Base-by-base conservation (phyloP, 768 basidiomycete genomes). In the Lactarius deliciosus region DNA sequence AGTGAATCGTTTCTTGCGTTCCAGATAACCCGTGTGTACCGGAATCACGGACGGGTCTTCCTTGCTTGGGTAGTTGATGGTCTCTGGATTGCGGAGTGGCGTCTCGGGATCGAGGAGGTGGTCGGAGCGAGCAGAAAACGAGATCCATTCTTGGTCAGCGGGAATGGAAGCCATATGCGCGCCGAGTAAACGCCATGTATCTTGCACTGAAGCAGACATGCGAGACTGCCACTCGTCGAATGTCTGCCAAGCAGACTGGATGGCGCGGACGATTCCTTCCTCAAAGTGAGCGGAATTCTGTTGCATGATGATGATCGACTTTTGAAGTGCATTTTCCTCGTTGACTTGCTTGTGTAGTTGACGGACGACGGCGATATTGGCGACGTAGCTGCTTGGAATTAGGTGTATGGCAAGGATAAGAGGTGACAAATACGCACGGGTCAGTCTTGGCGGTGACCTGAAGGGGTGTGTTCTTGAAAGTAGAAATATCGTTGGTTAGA, bases 21-120 rank as follows among this genome's bases (percentile, higher is more conserved):
- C 95, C 60, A 98, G 80, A 65, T 91, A 80, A 30, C 97, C 97
- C 0, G 86, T 86, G 78, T 98, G 96, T 1, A 98, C 91, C 3
- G 94, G 81, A 11, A 86, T 77, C 58, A 96, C 91, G 45, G 85
- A 85, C 0, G 94, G 89, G 73, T 99, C 96, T 66, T 94, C 91
- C 77, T 93, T 96, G 66, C 86, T 86, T 0, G 96, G 96, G 78
- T 97, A 98, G 59, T 83, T 80, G 73, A 98, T 89, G 43, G 82
- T 78, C 63, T 83, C 81, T 0, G 88, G 88, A 72, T 93, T 90
- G 22, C 94, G 82, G 18, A 98, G 81, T 2, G 96, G 96, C 0
- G 96, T 99, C 73, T 98, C 96, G 0, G 96, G 96, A 76, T 99
- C 94, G 59, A 99, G 83, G 18, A 99, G 85, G 76, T 98, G 96